Base-by-base conservation (phyloP, 768 basidiomycete species). In the Kwoniella sp. region DNA sequence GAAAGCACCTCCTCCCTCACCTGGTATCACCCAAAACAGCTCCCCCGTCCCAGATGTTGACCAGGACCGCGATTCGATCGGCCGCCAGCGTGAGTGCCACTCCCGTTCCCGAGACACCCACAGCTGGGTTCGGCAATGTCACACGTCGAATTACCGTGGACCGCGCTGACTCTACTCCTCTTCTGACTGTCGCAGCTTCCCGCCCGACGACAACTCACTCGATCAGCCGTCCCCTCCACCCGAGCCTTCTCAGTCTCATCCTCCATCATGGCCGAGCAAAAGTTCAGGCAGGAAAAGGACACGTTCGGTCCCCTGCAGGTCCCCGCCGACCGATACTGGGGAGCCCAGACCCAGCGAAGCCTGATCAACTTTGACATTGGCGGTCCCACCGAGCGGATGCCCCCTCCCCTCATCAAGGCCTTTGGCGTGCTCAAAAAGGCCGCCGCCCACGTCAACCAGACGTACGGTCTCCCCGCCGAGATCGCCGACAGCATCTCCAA, bases 381-480 rank as follows among this genome's bases (percentile, higher is more conserved):
- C 53, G 95, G 95, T 17, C 84, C 87, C 17, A 78, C 89, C 1
- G 95, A 99, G 73, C 84, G 92, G 53, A 83, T 98, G 59, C 95
- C 95, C 0, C 83, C 83, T 12, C 90, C 93, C n/a, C 78, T 99
- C 34, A 93, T 99, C 78, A 89, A 93, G 74, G 95, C 95, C 0
- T 99, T 99, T 62, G 95, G 91, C 67, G 84, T 95, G 8, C 80
- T 99, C 71, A 99, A 99, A 78, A 95, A 95, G 76, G 93, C 95
- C 4, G 95, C 93, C 2, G 85, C 90, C 9, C 77, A 85, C 49
- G 89, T 96, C 58, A 98, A 99, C 73, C 80, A 85, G 41, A 78
- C 76, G 46, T 93, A 98, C 78, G 95, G 95, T 39, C 77, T 99
- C 73, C 89, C 95, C 70, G 81, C 85, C 15, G 89, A 85, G 61